phyloP scores from a whole-genome alignment of 2,329 filamentous ascomycete species.

The Trichoderma gracile region DNA sequence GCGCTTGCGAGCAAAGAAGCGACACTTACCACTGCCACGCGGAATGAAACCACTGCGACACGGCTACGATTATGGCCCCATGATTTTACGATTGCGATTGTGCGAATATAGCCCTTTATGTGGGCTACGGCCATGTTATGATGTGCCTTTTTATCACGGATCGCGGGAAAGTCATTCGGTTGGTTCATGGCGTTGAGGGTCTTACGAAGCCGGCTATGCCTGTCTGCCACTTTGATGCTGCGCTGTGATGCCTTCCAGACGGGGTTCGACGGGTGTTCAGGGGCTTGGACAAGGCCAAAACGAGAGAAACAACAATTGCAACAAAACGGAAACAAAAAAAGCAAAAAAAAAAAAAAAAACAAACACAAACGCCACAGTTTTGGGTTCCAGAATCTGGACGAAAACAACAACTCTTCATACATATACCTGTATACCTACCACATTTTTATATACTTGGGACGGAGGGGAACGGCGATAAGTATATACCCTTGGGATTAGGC shows the following conservation, averaged over 20 bases:
- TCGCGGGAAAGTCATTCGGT: conserved; percentile 14
- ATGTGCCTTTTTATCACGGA: conserved; percentile 19
- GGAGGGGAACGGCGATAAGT: conserved; percentile 19
- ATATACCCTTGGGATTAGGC: conserved; percentile 25
- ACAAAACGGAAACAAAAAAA: neutral
- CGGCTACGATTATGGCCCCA: conserved; percentile 22
- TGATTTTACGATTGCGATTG: conserved; percentile 25
- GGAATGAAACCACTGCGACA: conserved; percentile 3
- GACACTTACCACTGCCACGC: conserved; percentile 7
- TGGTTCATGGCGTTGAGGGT: conserved; percentile 19
- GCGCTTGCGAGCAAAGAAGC: neutral
- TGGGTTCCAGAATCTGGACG: conserved; percentile 7
- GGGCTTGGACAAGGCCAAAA: neutral
- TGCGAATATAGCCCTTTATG: conserved; percentile 20
- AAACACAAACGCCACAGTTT: neutral
- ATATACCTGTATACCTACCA: conserved; percentile 26
- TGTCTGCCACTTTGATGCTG: conserved; percentile 6
- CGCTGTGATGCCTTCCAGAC: conserved; percentile 9
- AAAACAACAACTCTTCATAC: conserved; percentile 8
- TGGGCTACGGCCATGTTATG: conserved; percentile 14
- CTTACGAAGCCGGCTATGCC: neutral
- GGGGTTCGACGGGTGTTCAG: neutral
- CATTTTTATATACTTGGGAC: conserved; percentile 23
- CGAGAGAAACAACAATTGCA: neutral
- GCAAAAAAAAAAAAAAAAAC: neutral